phyloP scores from a whole-genome alignment of 2,329 filamentous ascomycete species.

The Cyanodermella asteris region DNA sequence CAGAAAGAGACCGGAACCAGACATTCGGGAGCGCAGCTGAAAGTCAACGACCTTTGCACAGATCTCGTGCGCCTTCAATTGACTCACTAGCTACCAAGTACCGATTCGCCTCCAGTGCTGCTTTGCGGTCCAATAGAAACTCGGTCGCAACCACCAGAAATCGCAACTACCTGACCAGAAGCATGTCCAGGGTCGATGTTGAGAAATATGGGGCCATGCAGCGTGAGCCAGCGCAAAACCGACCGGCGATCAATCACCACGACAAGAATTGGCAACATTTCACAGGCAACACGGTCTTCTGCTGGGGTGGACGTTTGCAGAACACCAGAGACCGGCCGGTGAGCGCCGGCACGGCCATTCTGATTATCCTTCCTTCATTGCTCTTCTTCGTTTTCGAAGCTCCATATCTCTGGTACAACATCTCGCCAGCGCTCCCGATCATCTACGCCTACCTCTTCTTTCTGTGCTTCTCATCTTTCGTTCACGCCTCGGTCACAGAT shows the following conservation, averaged over 20 bases:
- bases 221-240: conserved; percentile 10
- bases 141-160: too few species aligned
- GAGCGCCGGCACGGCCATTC: conserved; percentile 63
- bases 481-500: conserved; percentile 81
- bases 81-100: too few species aligned
- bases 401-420: conserved; percentile 63
- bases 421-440: conserved; percentile 75
- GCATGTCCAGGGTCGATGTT: too few species aligned
- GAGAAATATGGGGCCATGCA: too few species aligned
- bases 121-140: too few species aligned
- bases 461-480: conserved; percentile 75
- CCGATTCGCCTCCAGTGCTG: too few species aligned
- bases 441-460: conserved; percentile 81
- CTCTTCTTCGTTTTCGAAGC: conserved; percentile 65
- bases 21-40: too few species aligned
- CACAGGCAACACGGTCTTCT: conserved; percentile 81
- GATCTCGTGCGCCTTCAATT: too few species aligned
- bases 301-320: conserved; percentile 61
- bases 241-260: too few species aligned
- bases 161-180: too few species aligned
- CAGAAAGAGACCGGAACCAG: too few species aligned
- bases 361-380: conserved; percentile 55
- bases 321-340: conserved; percentile 75
- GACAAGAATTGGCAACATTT: conserved; percentile 83
- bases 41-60: too few species aligned